These are phyloP conservation scores for Talaromyces stipitatus DNA, from an alignment of 495 filamentous ascomycete species.

Conservation along the genomic window DNA sequence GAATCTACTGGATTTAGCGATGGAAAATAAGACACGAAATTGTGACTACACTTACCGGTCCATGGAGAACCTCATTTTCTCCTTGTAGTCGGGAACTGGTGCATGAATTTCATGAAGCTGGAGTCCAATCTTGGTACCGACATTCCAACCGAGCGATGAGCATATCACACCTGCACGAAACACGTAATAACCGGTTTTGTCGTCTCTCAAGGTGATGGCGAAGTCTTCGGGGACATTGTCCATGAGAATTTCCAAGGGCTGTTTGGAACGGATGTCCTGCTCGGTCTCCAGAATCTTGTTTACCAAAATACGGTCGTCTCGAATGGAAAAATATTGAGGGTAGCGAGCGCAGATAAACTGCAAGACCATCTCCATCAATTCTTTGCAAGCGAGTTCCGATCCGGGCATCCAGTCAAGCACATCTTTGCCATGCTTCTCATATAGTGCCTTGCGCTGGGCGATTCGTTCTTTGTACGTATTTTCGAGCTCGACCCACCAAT, in stretches of 20 bases:
- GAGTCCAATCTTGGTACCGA: constrained; percentile 66
- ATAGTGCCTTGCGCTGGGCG: constrained; percentile 64
- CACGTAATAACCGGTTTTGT: constrained; percentile 63
- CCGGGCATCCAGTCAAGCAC: constrained; percentile 70
- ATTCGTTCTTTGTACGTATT: constrained; percentile 64
- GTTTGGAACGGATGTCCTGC: constrained; percentile 53
- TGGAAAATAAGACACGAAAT: background rate
- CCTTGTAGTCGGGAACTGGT: constrained; percentile 79
- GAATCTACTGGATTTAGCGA: constrained; percentile 38
- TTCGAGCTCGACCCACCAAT: constrained; percentile 92
- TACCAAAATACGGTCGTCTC: constrained; percentile 52
- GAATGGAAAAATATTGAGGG: constrained; percentile 67
- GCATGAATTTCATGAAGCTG: constrained; percentile 68
- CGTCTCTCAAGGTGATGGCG: constrained; percentile 68
- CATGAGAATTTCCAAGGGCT: constrained; percentile 65
- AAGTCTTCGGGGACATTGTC: constrained; percentile 89
- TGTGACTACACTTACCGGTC: constrained; percentile 48
- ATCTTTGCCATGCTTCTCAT: constrained; percentile 49
- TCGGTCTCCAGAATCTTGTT: constrained; percentile 64
- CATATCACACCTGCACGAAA: constrained; percentile 76
- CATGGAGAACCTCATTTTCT: constrained; percentile 87
- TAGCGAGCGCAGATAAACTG: constrained; percentile 76
- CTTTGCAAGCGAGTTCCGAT: constrained; percentile 74
- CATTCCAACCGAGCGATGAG: constrained; percentile 74
- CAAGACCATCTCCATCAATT: constrained; percentile 83